phyloP scores from a whole-genome alignment of 2,329 filamentous ascomycete genomes.

The Hirsutella rhossiliensis region DNA sequence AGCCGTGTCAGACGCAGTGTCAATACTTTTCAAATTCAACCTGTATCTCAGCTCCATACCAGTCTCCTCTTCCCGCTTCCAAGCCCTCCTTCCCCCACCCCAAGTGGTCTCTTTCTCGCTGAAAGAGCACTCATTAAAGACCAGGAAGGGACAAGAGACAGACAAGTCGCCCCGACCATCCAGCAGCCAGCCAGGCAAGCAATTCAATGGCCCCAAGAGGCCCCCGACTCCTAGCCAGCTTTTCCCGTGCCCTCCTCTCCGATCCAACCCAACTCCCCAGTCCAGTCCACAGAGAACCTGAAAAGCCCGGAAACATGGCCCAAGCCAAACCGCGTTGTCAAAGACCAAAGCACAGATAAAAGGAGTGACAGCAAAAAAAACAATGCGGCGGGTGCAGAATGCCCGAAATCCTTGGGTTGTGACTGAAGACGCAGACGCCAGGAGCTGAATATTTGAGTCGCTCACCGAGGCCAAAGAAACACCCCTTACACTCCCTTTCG shows the following conservation, averaged over 20 bases:
- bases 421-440: constrained; percentile 8
- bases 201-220: no score
- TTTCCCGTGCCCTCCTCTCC: neutral
- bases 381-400: neutral
- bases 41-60: no score
- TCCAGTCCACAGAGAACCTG: neutral
- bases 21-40: no score
- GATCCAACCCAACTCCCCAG: neutral
- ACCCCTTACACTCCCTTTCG: constrained; percentile 17
- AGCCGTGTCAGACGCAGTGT: no score
- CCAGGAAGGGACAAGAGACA: no score
- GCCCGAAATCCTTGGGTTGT: neutral
- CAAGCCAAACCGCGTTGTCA: neutral
- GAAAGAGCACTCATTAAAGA: no score
- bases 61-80: no score
- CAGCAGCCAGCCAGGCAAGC: no score
- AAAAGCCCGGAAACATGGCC: neutral
- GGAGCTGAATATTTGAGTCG: constrained; percentile 16
- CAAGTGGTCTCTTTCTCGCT: no score
- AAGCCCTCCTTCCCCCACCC: no score
- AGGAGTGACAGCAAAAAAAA: neutral
- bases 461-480: constrained; percentile 15
- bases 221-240: constrained; percentile 5
- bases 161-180: no score
- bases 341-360: neutral